These are phyloP conservation scores for Pichia sp. DNA, from an alignment of 1,139 yeast species.

Conservation along the genomic window DNA sequence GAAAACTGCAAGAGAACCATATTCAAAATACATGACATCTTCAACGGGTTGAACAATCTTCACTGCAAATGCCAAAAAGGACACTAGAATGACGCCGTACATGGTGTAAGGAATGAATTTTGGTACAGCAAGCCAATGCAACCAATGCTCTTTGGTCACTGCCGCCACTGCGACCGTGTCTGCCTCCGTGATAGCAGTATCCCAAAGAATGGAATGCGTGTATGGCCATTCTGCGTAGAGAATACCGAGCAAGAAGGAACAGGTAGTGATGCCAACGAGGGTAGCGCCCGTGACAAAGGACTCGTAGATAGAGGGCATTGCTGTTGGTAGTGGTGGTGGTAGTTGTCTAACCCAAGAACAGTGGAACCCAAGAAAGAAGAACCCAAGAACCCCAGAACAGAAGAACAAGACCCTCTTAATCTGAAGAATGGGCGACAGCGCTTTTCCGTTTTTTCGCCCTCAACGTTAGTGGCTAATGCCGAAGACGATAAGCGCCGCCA, in stretches of 20 bases:
- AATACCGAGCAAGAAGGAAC: conserved; percentile 74
- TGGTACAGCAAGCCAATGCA: conserved; percentile 63
- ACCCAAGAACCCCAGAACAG: too few relatives aligned
- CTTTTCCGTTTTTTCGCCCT: too few relatives aligned
- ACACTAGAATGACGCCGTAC: conserved; percentile 46
- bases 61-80: conserved; percentile 64
- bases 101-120: conserved; percentile 49
- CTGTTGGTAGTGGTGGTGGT: too few relatives aligned
- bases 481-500: too few relatives aligned
- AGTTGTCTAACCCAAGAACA: too few relatives aligned
- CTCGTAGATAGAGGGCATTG: not conserved
- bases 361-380: too few relatives aligned
- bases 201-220: conserved; percentile 74
- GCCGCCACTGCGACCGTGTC: conserved; percentile 39
- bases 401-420: too few relatives aligned
- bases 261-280: conserved; percentile 28
- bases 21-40: conserved; percentile 82
- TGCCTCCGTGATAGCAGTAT: conserved; percentile 36
- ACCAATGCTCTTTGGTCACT: conserved; percentile 65
- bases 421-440: too few relatives aligned
- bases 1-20: conserved; percentile 68
- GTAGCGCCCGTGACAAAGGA: conserved; percentile 14
- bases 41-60: conserved; percentile 82
- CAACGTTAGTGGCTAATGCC: too few relatives aligned
- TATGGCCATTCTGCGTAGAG: conserved; percentile 76